phyloP scores from a whole-genome alignment of 2,329 filamentous ascomycete species.

The Cylindrodendrum hubeiense region DNA sequence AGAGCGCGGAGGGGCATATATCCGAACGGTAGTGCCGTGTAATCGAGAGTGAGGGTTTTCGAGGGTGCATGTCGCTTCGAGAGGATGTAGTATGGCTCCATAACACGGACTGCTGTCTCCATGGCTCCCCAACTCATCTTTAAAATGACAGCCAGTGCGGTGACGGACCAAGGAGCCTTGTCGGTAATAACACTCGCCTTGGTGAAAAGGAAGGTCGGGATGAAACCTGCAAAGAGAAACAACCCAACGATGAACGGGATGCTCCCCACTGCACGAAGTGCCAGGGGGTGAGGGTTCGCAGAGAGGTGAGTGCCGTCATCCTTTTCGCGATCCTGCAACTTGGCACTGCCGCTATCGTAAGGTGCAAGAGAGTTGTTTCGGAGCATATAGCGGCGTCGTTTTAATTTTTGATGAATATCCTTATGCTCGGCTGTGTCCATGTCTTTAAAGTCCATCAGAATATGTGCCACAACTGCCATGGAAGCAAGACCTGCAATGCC shows the following conservation, averaged over 20 bases:
- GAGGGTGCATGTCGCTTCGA: conserved; percentile 74
- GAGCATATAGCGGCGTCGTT: conserved; percentile 74
- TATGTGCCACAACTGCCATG: conserved; percentile 81
- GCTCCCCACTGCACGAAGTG: conserved; percentile 72
- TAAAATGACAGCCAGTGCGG: conserved; percentile 73
- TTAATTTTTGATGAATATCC: conserved; percentile 77
- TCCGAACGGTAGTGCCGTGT: conserved; percentile 78
- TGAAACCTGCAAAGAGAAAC: conserved; percentile 65
- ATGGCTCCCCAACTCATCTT: conserved; percentile 78
- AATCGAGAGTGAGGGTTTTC: conserved; percentile 77
- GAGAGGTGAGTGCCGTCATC: conserved; percentile 64
- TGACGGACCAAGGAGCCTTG: conserved; percentile 74
- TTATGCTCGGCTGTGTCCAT: conserved; percentile 76
- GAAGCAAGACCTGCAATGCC: conserved; percentile 81
- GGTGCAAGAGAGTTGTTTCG: conserved; percentile 79
- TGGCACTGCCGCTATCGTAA: conserved; percentile 63
- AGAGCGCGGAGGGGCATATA: conserved; percentile 73
- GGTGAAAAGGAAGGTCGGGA: conserved; percentile 74
- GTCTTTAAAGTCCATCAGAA: conserved; percentile 79
- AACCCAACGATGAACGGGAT: conserved; percentile 72
- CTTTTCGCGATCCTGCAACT: conserved; percentile 57
- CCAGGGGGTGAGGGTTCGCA: conserved; percentile 75
- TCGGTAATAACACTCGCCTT: conserved; percentile 67
- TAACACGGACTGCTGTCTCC: conserved; percentile 77
- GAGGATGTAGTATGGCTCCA: conserved; percentile 81